Evolutionary conservation across 257 asterid genomes (phyloP).

Genomic region (Nicotiana benthamiana): DNA sequence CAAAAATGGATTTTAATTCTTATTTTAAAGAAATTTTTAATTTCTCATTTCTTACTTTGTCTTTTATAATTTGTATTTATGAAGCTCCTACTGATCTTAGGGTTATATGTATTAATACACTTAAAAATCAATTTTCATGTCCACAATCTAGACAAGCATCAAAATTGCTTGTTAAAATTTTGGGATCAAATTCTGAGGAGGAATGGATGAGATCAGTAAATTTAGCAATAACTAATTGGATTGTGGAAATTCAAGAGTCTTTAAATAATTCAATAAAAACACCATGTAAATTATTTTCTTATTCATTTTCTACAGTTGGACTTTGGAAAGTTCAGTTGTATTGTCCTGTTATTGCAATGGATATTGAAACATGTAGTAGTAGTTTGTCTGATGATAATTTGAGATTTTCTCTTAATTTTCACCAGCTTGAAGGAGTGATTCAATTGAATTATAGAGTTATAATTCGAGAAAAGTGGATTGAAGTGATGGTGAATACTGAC

Average conservation of each 20-base stretch:
- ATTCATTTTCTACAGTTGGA: constrained; percentile 45
- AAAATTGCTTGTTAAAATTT: constrained; percentile 34
- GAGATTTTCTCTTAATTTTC: constrained; percentile 56
- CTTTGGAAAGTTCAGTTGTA: constrained; percentile 82
- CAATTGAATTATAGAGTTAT: constrained; percentile 55
- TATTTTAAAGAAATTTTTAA: constrained; percentile 40
- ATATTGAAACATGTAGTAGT: constrained; percentile 29
- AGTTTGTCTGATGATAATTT: constrained; percentile 47
- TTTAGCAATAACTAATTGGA: constrained; percentile 77
- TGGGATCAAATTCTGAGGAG: constrained; percentile 68
- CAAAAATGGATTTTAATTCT: constrained; percentile 10
- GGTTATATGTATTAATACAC: constrained; percentile 28
- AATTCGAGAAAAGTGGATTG: constrained; percentile 53
- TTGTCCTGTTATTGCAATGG: constrained; percentile 80
- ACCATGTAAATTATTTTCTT: constrained; percentile 58
- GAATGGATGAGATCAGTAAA: constrained; percentile 72
- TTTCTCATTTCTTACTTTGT: constrained; percentile 48
- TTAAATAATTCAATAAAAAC: constrained; percentile 10
- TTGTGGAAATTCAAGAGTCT: constrained; percentile 29
- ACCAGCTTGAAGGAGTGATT: constrained; percentile 77
- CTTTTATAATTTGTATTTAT: constrained; percentile 64
- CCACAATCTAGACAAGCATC: constrained; percentile 42
- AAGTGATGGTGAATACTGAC: constrained; percentile 55
- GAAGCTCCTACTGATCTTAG: constrained; percentile 69
- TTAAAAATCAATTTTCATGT: constrained; percentile 44